These are phyloP conservation scores for Ustilago sp. DNA, from an alignment of 1,284 basidiomycete species.

Conservation along the genomic window DNA sequence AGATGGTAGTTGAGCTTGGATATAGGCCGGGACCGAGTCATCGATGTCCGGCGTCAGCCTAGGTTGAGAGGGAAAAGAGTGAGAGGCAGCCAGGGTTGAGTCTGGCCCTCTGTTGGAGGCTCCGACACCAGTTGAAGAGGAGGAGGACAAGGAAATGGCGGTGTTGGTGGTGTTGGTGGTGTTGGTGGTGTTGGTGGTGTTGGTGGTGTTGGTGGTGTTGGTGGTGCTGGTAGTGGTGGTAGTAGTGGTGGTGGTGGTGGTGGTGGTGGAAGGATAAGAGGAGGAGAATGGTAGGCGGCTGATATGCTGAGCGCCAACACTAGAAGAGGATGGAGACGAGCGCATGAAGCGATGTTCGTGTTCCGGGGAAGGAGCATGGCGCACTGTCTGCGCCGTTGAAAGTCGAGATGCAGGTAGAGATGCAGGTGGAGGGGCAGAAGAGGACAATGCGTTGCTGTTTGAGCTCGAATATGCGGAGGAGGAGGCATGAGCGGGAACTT, in stretches of 20 bases:
- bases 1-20: constrained; percentile 14
- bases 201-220: background rate
- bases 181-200: background rate
- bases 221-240: no score
- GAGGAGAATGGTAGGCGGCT: constrained; percentile 12
- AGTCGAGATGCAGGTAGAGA: background rate
- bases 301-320: background rate
- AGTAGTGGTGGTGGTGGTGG: background rate
- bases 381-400: background rate
- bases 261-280: constrained; percentile 6
- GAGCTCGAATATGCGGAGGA: background rate
- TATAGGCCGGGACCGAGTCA: constrained; percentile 15
- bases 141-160: background rate
- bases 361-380: background rate
- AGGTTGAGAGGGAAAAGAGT: background rate
- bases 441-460: background rate
- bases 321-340: background rate
- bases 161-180: background rate
- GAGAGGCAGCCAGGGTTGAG: background rate
- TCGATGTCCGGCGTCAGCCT: background rate
- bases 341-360: constrained; percentile 7
- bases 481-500: background rate
- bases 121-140: background rate
- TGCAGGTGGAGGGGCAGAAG: background rate
- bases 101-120: background rate